Evolutionary conservation across 176 grass and related monocot genomes (phyloP).

Genomic region (Lolium perenne): DNA sequence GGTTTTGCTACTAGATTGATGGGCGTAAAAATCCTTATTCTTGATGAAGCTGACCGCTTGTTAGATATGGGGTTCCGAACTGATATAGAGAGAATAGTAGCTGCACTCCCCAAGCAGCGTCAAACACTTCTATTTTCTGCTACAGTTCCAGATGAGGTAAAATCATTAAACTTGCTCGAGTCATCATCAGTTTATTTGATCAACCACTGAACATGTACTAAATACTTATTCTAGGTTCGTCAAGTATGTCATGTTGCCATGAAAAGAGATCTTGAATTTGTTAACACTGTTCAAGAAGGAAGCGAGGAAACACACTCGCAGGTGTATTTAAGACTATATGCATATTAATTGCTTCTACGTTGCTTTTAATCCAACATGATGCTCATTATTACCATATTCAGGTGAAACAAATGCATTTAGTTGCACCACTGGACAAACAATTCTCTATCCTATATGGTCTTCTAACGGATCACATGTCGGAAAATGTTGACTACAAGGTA

Average conservation of each 20-base stretch:
- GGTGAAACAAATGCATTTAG: constrained; percentile 95
- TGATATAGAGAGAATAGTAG: constrained; percentile 94
- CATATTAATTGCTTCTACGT: constrained; percentile 19
- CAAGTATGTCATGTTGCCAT: constrained; percentile 97
- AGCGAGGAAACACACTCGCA: constrained; percentile 95
- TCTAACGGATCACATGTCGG: constrained; percentile 86
- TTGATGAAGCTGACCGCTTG: constrained; percentile 96
- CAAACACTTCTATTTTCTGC: constrained; percentile 96
- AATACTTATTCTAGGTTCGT: constrained; percentile 67
- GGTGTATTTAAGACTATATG: constrained; percentile 45
- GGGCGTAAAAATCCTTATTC: constrained; percentile 90
- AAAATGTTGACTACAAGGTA: constrained; percentile 94
- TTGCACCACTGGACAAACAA: constrained; percentile 88
- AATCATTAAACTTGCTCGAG: not conserved
- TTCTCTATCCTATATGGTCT: constrained; percentile 85
- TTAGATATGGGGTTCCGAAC: constrained; percentile 97
- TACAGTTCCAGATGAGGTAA: constrained; percentile 93
- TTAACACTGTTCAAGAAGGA: constrained; percentile 95
- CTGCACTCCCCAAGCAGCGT: constrained; percentile 83
- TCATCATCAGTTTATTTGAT: constrained; percentile 22
- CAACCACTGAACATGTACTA: constrained; percentile 7
- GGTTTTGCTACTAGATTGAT: constrained; percentile 85
- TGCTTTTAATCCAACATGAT: constrained; percentile 24
- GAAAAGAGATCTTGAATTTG: constrained; percentile 94
- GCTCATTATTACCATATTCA: constrained; percentile 52